phyloP scores from a whole-genome alignment of 1,139 yeast genomes.

The Kodamaea derodonti region DNA sequence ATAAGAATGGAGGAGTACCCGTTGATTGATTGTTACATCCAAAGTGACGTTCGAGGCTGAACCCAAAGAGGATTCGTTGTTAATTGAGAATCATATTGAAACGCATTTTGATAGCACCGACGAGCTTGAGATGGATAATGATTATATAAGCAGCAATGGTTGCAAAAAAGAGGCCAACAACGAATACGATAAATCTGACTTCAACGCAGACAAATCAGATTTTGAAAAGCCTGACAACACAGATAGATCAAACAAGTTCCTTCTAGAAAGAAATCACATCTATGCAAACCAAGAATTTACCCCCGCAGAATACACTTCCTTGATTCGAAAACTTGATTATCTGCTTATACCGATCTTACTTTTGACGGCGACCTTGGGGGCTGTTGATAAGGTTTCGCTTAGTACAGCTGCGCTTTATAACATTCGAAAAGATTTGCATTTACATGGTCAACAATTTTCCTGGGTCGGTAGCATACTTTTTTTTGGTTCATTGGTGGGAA shows the following conservation, averaged over 20 bases:
- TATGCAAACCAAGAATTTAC: constrained; percentile 3
- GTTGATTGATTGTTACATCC: too few species aligned
- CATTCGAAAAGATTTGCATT: constrained; percentile 27
- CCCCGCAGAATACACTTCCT: constrained; percentile 22
- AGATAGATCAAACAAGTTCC: constrained; percentile 4
- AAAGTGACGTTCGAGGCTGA: too few species aligned
- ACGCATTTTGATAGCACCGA: too few species aligned
- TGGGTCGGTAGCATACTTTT: constrained; percentile 47
- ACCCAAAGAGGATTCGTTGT: too few species aligned
- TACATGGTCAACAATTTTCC: constrained; percentile 39
- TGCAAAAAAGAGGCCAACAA: too few species aligned
- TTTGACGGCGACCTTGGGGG: constrained; percentile 33
- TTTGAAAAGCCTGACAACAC: too few species aligned
- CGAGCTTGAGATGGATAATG: too few species aligned
- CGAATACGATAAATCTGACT: too few species aligned
- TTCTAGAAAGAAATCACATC: constrained; percentile 3
- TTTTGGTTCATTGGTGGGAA: constrained; percentile 44
- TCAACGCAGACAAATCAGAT: constrained; percentile 5
- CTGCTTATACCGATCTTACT: constrained; percentile 30
- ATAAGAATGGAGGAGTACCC: too few species aligned
- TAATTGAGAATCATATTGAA: too few species aligned
- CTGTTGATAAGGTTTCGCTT: constrained; percentile 42
- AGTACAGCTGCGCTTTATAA: constrained; percentile 45
- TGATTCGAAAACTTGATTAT: constrained; percentile 32
- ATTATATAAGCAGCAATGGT: too few species aligned